Evolutionary conservation across 2,329 filamentous ascomycete genomes (phyloP).

Genomic region (Blastomyces silverae): DNA sequence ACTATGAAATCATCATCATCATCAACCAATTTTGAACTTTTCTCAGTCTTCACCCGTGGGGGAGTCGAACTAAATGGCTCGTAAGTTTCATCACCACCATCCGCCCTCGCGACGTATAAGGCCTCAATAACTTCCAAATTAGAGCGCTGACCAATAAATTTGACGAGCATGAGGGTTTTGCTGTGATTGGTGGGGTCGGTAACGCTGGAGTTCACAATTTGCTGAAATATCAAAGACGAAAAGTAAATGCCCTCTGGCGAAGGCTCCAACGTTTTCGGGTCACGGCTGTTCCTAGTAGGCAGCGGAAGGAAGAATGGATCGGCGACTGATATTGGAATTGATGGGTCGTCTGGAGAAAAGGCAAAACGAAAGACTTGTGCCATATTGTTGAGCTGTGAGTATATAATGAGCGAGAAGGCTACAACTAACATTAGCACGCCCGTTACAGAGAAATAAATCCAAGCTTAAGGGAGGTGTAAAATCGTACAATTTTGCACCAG

Average conservation of each 20-base stretch:
- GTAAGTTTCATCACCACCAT: conserved; percentile 8
- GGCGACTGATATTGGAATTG: conserved; percentile 24
- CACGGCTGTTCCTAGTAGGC: conserved; percentile 20
- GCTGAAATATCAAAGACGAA: conserved; percentile 32
- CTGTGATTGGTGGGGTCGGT: conserved; percentile 20
- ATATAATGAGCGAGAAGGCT: conserved; percentile 38
- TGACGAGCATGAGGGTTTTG: conserved; percentile 29
- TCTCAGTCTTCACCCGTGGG: not conserved
- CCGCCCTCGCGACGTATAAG: conserved; percentile 26
- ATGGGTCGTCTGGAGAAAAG: conserved; percentile 22
- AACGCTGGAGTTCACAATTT: conserved; percentile 27
- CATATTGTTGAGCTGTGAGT: conserved; percentile 35
- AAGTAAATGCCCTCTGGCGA: conserved; percentile 21
- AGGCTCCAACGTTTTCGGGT: conserved; percentile 15
- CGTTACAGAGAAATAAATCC: conserved; percentile 18
- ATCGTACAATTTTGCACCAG: conserved; percentile 31
- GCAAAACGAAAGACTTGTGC: conserved; percentile 32
- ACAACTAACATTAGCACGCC: conserved; percentile 9
- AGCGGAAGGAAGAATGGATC: conserved; percentile 34
- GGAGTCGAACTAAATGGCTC: conserved; percentile 7
- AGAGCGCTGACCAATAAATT: conserved; percentile 34
- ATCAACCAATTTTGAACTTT: conserved; percentile 14
- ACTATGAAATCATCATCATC: conserved; percentile 32
- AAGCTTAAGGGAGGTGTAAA: not conserved
- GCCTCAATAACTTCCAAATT: conserved; percentile 33